Conservation (phyloP, 75 land plant genomes). For the Chamaecyparis obtusa region DNA sequence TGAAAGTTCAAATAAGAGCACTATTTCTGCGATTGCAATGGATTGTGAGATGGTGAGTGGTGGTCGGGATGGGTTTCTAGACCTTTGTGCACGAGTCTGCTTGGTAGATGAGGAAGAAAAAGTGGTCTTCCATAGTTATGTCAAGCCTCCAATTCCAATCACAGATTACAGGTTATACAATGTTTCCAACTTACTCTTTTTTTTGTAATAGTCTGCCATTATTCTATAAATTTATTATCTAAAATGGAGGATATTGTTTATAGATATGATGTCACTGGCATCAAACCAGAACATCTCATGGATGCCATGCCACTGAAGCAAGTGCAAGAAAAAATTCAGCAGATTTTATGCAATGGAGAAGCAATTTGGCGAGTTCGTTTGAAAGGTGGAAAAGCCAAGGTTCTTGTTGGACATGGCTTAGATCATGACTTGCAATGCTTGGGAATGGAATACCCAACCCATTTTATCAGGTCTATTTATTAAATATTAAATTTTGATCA, state of each 20-base stretch:
- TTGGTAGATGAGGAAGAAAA: too few relatives aligned
- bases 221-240: background rate
- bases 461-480: constrained; percentile 50
- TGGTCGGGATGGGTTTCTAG: too few relatives aligned
- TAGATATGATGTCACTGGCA: constrained; percentile 22
- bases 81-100: too few relatives aligned
- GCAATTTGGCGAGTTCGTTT: constrained; percentile 19
- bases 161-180: constrained; percentile 50
- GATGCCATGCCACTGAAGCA: constrained; percentile 64
- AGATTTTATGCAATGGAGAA: constrained; percentile 55
- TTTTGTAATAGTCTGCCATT: background rate
- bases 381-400: constrained; percentile 33
- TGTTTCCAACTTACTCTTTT: too few relatives aligned
- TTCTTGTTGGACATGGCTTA: constrained; percentile 77
- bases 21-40: too few relatives aligned
- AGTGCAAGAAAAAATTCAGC: constrained; percentile 11
- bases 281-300: constrained; percentile 48
- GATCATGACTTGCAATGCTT: constrained; percentile 21
- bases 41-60: too few relatives aligned
- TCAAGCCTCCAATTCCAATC: too few relatives aligned
- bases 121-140: too few relatives aligned
- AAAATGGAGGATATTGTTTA: background rate
- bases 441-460: constrained; percentile 53
- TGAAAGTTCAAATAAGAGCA: too few relatives aligned
- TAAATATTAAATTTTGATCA: constrained; percentile 1